phyloP scores from a whole-genome alignment of 2,329 filamentous ascomycete genomes.

The Alternaria atra region DNA sequence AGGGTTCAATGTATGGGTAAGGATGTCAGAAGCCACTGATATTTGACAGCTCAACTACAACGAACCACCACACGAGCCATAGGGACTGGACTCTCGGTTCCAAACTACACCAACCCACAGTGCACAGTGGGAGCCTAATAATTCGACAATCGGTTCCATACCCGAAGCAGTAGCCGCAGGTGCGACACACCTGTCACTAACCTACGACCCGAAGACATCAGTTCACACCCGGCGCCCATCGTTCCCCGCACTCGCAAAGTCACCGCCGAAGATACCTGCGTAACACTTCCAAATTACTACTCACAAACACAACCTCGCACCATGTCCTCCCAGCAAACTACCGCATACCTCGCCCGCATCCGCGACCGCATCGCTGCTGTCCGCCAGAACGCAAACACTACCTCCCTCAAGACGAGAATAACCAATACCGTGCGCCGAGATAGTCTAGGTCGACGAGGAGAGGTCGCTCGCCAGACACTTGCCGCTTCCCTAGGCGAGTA shows the following conservation, averaged over 20 bases:
- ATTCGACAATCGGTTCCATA: background rate
- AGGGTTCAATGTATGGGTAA: constrained; percentile 1
- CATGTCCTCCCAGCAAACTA: constrained; percentile 2
- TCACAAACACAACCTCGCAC: background rate
- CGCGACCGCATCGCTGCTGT: constrained; percentile 8
- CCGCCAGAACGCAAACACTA: background rate
- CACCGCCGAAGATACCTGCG: no score
- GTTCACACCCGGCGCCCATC: background rate
- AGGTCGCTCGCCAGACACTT: background rate
- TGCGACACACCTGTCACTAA: background rate
- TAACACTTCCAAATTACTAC: background rate
- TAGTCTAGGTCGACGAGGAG: background rate
- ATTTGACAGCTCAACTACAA: background rate
- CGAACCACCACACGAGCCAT: background rate
- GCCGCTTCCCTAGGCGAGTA: background rate
- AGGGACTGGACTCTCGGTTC: background rate
- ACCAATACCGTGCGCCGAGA: background rate
- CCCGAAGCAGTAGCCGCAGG: no score
- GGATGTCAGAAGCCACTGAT: constrained; percentile 1
- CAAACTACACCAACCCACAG: background rate
- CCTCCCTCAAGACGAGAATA: background rate
- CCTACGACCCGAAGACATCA: background rate
- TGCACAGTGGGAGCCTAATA: background rate
- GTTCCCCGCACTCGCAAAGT: background rate
- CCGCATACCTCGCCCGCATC: background rate